Evolutionary conservation across 495 filamentous ascomycete species (phyloP).

Genomic region (Penicillium lagena): DNA sequence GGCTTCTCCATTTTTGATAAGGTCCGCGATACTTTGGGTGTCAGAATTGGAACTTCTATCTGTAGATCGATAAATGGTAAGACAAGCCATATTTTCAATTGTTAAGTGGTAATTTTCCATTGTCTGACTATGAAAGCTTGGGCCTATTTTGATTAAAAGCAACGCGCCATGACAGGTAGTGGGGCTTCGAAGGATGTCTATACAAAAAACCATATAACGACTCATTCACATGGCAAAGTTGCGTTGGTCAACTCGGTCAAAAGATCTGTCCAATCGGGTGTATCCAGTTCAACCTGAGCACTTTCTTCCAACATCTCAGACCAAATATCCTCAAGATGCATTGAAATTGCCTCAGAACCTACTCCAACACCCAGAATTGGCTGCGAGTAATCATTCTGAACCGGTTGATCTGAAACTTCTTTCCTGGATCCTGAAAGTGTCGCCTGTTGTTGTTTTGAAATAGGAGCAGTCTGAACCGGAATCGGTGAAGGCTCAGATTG

Average conservation of each 20-base stretch:
- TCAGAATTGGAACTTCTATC: too few relatives aligned
- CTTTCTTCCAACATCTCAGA: conserved; percentile 27
- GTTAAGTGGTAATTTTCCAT: too few relatives aligned
- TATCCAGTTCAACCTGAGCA: conserved; percentile 14
- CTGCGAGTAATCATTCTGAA: not conserved
- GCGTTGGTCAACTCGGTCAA: conserved; percentile 25
- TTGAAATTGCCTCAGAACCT: not conserved
- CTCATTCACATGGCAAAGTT: conserved; percentile 5
- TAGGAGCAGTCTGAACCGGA: not conserved
- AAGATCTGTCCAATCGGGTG: conserved; percentile 27
- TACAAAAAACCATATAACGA: too few relatives aligned
- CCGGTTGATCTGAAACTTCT: not conserved
- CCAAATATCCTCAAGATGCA: conserved; percentile 28
- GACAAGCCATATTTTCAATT: too few relatives aligned
- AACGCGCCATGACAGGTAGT: too few relatives aligned
- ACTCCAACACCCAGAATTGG: not conserved
- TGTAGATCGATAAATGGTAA: too few relatives aligned
- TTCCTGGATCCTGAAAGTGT: not conserved
- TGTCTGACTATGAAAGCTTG: too few relatives aligned
- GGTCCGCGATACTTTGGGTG: conserved; percentile 8
- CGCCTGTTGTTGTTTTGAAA: not conserved
- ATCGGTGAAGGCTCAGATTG: not conserved
- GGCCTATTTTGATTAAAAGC: too few relatives aligned
- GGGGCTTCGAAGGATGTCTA: too few relatives aligned
- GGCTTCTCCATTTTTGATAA: conserved; percentile 11